phyloP scores from a whole-genome alignment of 1,284 basidiomycete genomes.

The Ustilago sp. region DNA sequence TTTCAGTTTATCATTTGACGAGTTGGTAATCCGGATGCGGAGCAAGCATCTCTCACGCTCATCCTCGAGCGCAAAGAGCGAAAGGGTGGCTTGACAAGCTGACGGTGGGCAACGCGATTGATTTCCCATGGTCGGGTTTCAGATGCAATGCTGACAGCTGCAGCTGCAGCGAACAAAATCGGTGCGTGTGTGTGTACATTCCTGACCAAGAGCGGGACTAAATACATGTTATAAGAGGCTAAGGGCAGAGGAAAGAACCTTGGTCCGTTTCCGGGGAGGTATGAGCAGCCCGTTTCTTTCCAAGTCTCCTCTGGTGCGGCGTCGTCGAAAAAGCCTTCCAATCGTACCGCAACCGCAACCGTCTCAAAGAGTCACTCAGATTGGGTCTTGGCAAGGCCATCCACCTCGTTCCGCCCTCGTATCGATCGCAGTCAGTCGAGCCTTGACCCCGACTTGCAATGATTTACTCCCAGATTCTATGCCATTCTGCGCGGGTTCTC shows the following conservation, averaged over 20 bases:
- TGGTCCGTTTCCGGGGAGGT: too few species aligned
- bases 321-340: too few species aligned
- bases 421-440: conserved; percentile 10
- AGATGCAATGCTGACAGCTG: conserved; percentile 19
- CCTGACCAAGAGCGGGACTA: too few species aligned
- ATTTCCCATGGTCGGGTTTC: conserved; percentile 9
- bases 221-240: too few species aligned
- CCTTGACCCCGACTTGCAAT: background rate
- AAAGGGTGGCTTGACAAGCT: background rate
- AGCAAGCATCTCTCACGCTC: conserved; percentile 6
- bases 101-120: background rate
- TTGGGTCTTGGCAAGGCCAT: background rate
- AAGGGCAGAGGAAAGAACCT: too few species aligned
- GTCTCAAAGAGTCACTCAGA: background rate
- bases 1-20: background rate
- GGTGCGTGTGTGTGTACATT: too few species aligned
- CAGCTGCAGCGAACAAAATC: background rate
- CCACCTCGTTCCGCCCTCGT: conserved; percentile 4
- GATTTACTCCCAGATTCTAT: background rate
- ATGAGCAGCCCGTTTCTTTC: too few species aligned
- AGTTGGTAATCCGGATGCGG: background rate
- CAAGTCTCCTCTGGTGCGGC: too few species aligned
- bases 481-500: background rate
- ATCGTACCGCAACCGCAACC: background rate
- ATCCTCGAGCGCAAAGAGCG: background rate